Evolutionary conservation across 129 eudicot species (phyloP), one percentile per base, ranked within the genome.

Genomic region (Helichrysum umbraculigerum): DNA sequence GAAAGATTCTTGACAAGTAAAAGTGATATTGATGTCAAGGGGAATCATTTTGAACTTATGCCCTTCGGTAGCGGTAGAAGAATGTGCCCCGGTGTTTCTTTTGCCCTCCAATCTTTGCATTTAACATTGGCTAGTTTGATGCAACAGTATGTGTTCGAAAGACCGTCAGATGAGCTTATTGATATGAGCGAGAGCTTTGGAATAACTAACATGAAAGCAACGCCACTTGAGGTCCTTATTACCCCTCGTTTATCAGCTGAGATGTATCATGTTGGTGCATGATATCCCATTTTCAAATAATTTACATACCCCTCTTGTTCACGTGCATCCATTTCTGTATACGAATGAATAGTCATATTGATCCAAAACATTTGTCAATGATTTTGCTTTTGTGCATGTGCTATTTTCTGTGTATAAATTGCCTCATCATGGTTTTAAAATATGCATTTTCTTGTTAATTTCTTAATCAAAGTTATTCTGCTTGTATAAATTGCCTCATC

Each of bases 11-110:
- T 81, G 84, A 75, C 70, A 7, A 71, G 71, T 44, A 30, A 77
- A 20, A 77, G 65, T 22, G 75, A 72, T 39, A 30, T 71, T 57
- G 68, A 60, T 47, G 28, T 75, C 20, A 81, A 62, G 47, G 85
- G 81, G 2, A 56, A 76, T 7, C 65, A 76, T 62, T 81, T 62
- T 28, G 85, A 81, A 10, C 6, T 81, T 25, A 19, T 81, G 7
- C 81, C 85, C 1, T 81, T 81, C 63, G 77, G 85, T 20, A 76
- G 77, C 63, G 85, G 85, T 2, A 69, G 85, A 75, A 76, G 85
- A 52, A 76, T 81, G 73, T 81, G 85, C 11, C 85, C 78, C 12
- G 85, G 77, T 65, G 44, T 76, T n/a, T 25, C 44, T 1, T 81
- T 81, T 76, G 81, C 72, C 2, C 76, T 81, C 8, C 77, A 76